A percentile compares a stretch with the other conserved stretches of the same genome.
These are phyloP conservation scores for Debaryomyces sp. DNA, from an alignment of 1,139 yeast species.

Conservation along the genomic window DNA sequence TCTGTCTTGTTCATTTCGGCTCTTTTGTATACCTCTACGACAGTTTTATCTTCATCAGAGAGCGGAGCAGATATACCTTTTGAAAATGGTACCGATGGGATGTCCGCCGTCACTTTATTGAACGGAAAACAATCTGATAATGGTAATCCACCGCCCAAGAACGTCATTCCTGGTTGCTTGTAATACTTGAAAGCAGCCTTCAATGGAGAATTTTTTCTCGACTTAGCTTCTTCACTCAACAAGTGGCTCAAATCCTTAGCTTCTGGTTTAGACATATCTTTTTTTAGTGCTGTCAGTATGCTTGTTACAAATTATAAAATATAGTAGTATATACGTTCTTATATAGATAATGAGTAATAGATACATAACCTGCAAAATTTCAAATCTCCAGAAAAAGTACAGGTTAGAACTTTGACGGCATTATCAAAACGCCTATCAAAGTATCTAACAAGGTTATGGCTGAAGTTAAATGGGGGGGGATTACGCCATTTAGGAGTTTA, in stretches of 20 bases:
- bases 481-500: background rate
- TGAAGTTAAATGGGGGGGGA: background rate
- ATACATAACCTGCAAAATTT: background rate
- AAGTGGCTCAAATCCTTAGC: conserved; percentile 75
- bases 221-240: conserved; percentile 75
- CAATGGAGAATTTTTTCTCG: conserved; percentile 78
- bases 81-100: conserved; percentile 77
- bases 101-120: conserved; percentile 66
- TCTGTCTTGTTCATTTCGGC: conserved; percentile 36
- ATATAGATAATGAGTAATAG: conserved; percentile 6
- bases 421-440: conserved; percentile 2
- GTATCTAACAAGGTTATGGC: background rate
- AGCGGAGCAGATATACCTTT: conserved; percentile 75
- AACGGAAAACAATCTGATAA: conserved; percentile 90
- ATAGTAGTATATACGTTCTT: background rate
- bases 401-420: conserved; percentile 4
- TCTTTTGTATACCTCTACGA: conserved; percentile 48
- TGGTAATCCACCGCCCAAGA: conserved; percentile 96
- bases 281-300: background rate
- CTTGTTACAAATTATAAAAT: background rate
- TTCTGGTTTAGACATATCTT: conserved; percentile 20
- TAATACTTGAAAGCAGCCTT: conserved; percentile 83
- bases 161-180: conserved; percentile 73
- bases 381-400: background rate
- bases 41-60: conserved; percentile 51